These are phyloP conservation scores for Hypomontagnella submonticulosa DNA, from an alignment of 495 filamentous ascomycete species.

Conservation along the genomic window DNA sequence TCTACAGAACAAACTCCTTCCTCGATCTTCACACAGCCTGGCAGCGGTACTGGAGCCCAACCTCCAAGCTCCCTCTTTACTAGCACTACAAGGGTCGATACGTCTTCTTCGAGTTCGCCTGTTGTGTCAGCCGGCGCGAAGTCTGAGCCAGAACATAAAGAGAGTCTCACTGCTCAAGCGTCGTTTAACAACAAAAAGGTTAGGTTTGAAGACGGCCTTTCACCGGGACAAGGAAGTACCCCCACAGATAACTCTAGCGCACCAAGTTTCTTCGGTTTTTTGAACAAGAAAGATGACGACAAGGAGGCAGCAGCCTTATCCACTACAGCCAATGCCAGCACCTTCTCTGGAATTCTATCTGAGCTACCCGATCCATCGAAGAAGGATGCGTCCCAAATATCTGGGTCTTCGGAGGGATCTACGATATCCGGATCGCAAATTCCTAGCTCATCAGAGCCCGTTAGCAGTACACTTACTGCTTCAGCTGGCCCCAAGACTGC, in stretches of 20 bases:
- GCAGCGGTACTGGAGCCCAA: not conserved
- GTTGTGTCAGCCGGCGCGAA: not conserved
- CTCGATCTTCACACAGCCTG: conserved; percentile 9
- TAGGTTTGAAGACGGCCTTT: conserved; percentile 6
- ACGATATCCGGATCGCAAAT: not conserved
- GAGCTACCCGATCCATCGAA: conserved; percentile 1
- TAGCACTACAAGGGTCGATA: not conserved
- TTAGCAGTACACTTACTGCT: conserved; percentile 6
- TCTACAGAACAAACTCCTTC: not conserved
- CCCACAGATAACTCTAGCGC: not conserved
- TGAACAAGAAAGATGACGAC: conserved; percentile 1
- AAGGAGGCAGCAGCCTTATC: conserved; percentile 13
- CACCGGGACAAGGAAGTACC: not conserved
- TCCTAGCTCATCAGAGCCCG: not conserved
- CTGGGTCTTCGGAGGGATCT: not conserved
- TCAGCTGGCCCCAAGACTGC: not conserved
- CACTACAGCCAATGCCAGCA: not conserved
- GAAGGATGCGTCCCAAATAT: conserved; percentile 13
- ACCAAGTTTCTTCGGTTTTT: conserved; percentile 7
- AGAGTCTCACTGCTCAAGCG: not conserved
- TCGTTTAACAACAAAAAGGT: conserved; percentile 14
- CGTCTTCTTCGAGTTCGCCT: not conserved
- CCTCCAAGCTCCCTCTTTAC: not conserved
- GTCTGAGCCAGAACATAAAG: not conserved
- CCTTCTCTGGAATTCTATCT: conserved; percentile 1